Evolutionary conservation across 768 basidiomycete genomes (phyloP), one percentile per base, ranked within the genome.

Genomic region (Roridomyces roridus): DNA sequence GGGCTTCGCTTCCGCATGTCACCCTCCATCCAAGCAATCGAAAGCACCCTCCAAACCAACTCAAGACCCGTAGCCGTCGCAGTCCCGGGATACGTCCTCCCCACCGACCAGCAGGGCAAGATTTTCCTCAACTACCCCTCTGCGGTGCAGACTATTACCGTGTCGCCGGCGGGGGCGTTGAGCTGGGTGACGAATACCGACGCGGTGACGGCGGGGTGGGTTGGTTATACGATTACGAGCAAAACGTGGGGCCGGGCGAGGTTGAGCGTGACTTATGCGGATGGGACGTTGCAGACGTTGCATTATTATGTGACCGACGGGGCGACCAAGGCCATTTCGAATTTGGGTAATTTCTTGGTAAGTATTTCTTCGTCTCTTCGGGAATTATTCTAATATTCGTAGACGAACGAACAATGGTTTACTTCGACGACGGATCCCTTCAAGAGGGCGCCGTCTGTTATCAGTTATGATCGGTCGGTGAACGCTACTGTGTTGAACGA

Each of bases 391-490:
- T 37, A 11, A 6, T 12, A 24, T 37, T 51, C 28, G 11, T 31
- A 62, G 60, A 82, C 81, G 18, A 83, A 80, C 3, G 70, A 71
- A 4, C 82, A 84, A 54, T 85, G 83, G 83, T 84, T n/a, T n/a
- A n/a, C n/a, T n/a, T 81, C 66, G 72, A 75, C 45, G 74, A 78
- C 14, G 0, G 83, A 85, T 59, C 82, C 84, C 0, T 85, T 85
- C 73, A 70, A 69, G 39, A 72, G 83, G 15, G 81, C 83, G 8
- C 83, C 83, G 9, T 80, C 80, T 6, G 78, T 83, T 18, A 81
- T 83, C 53, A 80, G 77, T 57, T 85, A 82, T 58, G 83, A 85
- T 23, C 34, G 57, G 40, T 71, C 79, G 50, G 80, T 78, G 3
- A 79, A 84, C 56, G 78, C 78, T 8, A 54, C 77, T 1, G 81